A percentile compares a stretch with the other conserved stretches of the same genome.
These are phyloP conservation scores for Basipetospora chlamydospora DNA, from an alignment of 2,329 filamentous ascomycete genomes.

Conservation along the genomic window DNA sequence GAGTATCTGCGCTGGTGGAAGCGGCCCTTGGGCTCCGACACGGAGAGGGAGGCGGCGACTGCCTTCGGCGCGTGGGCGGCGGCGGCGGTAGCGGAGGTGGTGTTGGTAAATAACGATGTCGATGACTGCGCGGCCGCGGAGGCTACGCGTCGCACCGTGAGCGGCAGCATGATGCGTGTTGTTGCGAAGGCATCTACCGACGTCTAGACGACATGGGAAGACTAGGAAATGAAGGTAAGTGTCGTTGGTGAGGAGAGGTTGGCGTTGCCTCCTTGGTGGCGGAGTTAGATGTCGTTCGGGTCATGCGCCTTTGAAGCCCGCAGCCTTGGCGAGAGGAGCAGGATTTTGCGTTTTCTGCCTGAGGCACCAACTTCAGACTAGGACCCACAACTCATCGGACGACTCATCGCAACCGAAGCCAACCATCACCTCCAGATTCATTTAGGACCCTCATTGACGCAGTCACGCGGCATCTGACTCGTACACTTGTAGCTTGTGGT, in stretches of 20 bases:
- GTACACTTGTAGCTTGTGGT: too few relatives aligned
- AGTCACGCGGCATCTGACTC: too few relatives aligned
- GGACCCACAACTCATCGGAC: too few relatives aligned
- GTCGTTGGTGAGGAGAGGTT: constrained; percentile 1
- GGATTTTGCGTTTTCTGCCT: constrained; percentile 7
- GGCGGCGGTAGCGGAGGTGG: constrained; percentile 17
- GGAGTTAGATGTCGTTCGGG: constrained; percentile 6
- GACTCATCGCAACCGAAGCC: too few relatives aligned
- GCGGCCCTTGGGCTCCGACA: constrained; percentile 8
- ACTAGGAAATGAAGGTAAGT: constrained; percentile 6
- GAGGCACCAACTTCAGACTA: constrained; percentile 6
- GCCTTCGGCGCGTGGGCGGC: constrained; percentile 24
- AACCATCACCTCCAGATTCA: too few relatives aligned
- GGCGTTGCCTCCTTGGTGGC: constrained; percentile 2
- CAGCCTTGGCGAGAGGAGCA: constrained; percentile 5
- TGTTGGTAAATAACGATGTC: constrained; percentile 13
- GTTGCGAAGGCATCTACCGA: constrained; percentile 3
- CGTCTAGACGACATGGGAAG: neutral
- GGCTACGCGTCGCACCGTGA: constrained; percentile 40
- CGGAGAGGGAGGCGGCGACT: constrained; percentile 18
- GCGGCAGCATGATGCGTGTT: constrained; percentile 32
- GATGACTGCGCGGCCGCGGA: constrained; percentile 30
- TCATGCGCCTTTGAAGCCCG: constrained; percentile 4
- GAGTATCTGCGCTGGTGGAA: constrained; percentile 41
- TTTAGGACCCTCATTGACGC: too few relatives aligned